A percentile compares a stretch with the other conserved stretches of the same genome.
These are phyloP conservation scores for Gossypium mustelinum DNA, from an alignment of 345 rosid genomes.

Conservation along the genomic window DNA sequence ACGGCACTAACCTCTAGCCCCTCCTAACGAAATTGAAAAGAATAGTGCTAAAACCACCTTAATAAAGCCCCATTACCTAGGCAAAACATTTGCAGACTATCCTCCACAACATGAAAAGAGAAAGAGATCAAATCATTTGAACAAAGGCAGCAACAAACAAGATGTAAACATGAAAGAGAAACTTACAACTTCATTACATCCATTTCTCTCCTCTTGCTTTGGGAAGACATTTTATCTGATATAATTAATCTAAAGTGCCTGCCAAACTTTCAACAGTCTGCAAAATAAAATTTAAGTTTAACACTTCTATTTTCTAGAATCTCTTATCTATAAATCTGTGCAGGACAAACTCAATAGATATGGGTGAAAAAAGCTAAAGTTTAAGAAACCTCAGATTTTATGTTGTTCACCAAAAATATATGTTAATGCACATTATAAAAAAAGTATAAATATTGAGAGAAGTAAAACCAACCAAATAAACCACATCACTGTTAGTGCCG, in stretches of 20 bases:
- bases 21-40: background rate
- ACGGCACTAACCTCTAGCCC: background rate
- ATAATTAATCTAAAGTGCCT: background rate
- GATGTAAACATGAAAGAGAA: conserved; percentile 1
- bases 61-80: background rate
- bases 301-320: background rate
- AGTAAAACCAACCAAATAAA: background rate
- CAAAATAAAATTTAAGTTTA: background rate
- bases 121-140: background rate
- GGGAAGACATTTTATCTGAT: conserved; percentile 17
- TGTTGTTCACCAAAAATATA: background rate
- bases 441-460: background rate
- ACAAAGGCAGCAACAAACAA: background rate
- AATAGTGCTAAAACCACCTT: background rate
- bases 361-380: background rate
- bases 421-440: background rate
- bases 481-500: background rate
- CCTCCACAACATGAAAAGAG: background rate
- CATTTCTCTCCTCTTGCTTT: conserved; percentile 29
- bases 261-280: background rate
- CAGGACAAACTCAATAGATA: background rate
- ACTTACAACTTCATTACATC: conserved; percentile 30
- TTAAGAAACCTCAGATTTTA: background rate
- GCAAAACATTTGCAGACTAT: background rate
- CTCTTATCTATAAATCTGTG: background rate